Evolutionary conservation across 2,329 filamentous ascomycete genomes (phyloP), one percentile per base, ranked within the genome.

Genomic region (Alternaria hordeiaustralica): DNA sequence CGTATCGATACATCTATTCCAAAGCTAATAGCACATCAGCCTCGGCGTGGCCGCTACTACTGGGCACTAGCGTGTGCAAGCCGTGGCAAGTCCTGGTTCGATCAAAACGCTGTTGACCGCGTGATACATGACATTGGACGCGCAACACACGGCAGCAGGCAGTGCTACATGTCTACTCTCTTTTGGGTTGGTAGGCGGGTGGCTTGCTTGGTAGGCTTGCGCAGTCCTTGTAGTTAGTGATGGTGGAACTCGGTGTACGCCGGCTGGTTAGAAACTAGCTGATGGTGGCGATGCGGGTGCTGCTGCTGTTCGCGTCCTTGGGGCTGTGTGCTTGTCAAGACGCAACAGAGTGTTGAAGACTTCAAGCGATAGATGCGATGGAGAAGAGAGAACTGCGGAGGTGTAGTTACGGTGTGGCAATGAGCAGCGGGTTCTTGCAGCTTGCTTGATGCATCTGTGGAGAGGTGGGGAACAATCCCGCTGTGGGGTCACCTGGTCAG

Each of bases 361-460:
- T 41, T n/a, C 3, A 9, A 28, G 12, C 21, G 18, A 36, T 13
- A 15, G 3, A 36, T 28, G 28, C 18, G 18, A 51, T 18, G 6
- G 21, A n/a, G 25, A 20, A 41, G 20, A 45, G 30, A 26, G n/a
- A 25, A 18, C n/a, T 2, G 49, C 28, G 26, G 51, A 12, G 15
- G 58, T 56, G 43, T 28, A 43, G 18, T 56, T 56, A 56, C 23
- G 30, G 51, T 60, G 60, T 62, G 49, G 60, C 60, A 46, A 58
- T 13, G 55, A 57, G 55, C 55, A 47, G 56, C 58, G 50, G 50
- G 28, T 47, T 50, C 51, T 21, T 60, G 58, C 58, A 56, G 23
- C 28, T 56, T 51, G 49, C 49, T 41, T 25, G 30, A 41, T 53
- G 49, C 49, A n/a, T 53, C 30, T 53, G 20, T 53, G 49, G 49